Evolutionary conservation across 305 asterid species (phyloP).

Genomic region (Solanum hybrid): DNA sequence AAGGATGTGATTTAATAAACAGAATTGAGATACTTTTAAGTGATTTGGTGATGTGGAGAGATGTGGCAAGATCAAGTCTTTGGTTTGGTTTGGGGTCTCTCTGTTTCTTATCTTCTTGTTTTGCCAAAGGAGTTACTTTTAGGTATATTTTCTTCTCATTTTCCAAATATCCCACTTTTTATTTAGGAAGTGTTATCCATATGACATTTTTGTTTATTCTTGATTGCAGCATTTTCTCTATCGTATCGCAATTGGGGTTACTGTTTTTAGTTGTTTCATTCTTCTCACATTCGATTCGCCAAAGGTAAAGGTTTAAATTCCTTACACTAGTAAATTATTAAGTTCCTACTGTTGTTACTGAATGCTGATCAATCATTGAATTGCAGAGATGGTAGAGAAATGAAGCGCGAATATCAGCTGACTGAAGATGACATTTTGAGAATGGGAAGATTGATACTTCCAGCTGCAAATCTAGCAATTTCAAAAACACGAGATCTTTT

Average conservation of each 20-base stretch:
- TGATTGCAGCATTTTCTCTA: conserved; percentile 65
- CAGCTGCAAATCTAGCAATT: conserved; percentile 66
- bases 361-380: not conserved
- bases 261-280: conserved; percentile 59
- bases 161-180: not conserved
- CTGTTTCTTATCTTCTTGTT: conserved; percentile 75
- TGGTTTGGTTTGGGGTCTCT: conserved; percentile 93
- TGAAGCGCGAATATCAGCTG: conserved; percentile 40
- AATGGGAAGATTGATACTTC: conserved; percentile 55
- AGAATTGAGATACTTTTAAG: conserved; percentile 37
- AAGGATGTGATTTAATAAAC: conserved; percentile 33
- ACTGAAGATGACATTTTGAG: conserved; percentile 64
- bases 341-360: not conserved
- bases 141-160: conserved; percentile 35
- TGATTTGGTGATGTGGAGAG: conserved; percentile 90
- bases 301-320: conserved; percentile 30
- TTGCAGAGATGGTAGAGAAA: conserved; percentile 32
- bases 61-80: conserved; percentile 80
- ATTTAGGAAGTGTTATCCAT: not conserved
- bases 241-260: conserved; percentile 68
- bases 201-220: not conserved
- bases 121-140: conserved; percentile 51
- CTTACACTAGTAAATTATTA: not conserved
- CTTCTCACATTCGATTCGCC: conserved; percentile 63
- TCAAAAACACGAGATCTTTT: conserved; percentile 46